These are phyloP conservation scores for Suillus cothurnatus DNA, from an alignment of 768 basidiomycete species.

Conservation along the genomic window DNA sequence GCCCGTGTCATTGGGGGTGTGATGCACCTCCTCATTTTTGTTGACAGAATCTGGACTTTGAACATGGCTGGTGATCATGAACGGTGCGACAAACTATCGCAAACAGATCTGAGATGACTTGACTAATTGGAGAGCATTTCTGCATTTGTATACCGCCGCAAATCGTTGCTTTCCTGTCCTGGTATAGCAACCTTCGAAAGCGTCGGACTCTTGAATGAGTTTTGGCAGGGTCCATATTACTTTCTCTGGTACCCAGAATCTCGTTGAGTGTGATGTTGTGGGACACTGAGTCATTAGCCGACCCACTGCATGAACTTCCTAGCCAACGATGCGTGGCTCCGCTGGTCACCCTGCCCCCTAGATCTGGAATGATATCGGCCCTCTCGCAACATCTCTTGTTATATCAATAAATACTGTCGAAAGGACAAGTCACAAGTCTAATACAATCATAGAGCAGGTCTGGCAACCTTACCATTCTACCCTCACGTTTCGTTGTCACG, in stretches of 20 bases:
- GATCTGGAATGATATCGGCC: no score
- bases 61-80: constrained; percentile 43
- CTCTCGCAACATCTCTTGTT: not conserved
- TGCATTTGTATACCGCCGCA: no score
- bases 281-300: no score
- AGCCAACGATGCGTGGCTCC: not conserved
- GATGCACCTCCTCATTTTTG: constrained; percentile 59
- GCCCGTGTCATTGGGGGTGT: constrained; percentile 52
- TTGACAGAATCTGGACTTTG: constrained; percentile 53
- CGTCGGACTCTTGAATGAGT: no score
- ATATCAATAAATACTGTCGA: not conserved
- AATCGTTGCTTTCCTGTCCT: no score
- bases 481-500: not conserved
- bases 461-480: not conserved
- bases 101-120: not conserved
- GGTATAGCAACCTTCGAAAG: no score
- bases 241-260: no score
- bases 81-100: not conserved
- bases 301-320: not conserved
- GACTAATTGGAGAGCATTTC: no score
- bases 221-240: no score
- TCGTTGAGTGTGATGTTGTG: no score
- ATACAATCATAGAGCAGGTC: not conserved
- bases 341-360: not conserved
- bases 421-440: not conserved